phyloP scores from a whole-genome alignment of 2,329 filamentous ascomycete genomes.

The Exophiala viscosa region DNA sequence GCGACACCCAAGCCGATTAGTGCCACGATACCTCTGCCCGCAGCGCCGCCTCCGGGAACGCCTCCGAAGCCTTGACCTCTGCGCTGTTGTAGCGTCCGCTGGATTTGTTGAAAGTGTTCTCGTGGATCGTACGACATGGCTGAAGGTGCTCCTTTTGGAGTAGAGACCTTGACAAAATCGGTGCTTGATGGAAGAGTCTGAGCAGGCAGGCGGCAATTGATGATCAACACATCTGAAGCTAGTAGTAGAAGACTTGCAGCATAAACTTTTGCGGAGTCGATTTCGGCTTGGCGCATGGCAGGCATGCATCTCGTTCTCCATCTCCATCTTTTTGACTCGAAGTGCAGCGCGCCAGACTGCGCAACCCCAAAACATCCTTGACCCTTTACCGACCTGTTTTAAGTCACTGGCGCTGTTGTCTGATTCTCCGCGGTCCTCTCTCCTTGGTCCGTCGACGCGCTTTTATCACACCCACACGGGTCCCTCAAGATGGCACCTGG shows the following conservation, averaged over 20 bases:
- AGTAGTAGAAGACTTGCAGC: not conserved
- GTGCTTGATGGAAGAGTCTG: not conserved
- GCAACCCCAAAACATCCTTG: no score
- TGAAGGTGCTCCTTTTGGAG: constrained; percentile 18
- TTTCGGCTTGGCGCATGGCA: not conserved
- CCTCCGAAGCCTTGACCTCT: constrained; percentile 49
- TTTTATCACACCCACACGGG: no score
- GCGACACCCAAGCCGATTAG: constrained; percentile 51
- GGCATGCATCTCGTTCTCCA: not conserved
- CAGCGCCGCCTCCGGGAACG: constrained; percentile 51
- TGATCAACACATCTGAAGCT: constrained; percentile 1
- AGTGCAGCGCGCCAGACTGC: no score
- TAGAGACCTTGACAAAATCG: not conserved
- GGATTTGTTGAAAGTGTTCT: constrained; percentile 64
- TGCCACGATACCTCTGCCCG: constrained; percentile 54
- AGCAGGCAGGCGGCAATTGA: not conserved
- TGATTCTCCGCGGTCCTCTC: not conserved
- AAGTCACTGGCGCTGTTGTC: no score
- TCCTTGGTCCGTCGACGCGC: not conserved
- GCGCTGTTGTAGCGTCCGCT: constrained; percentile 57
- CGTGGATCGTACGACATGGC: constrained; percentile 47
- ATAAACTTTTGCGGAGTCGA: not conserved
- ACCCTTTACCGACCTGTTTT: no score
- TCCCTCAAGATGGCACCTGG: constrained; percentile 41
- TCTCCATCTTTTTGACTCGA: not conserved